Evolutionary conservation across 176 grass and related monocot species (phyloP), one percentile per base, ranked within the genome.

Genomic region (Juncus inflexus): DNA sequence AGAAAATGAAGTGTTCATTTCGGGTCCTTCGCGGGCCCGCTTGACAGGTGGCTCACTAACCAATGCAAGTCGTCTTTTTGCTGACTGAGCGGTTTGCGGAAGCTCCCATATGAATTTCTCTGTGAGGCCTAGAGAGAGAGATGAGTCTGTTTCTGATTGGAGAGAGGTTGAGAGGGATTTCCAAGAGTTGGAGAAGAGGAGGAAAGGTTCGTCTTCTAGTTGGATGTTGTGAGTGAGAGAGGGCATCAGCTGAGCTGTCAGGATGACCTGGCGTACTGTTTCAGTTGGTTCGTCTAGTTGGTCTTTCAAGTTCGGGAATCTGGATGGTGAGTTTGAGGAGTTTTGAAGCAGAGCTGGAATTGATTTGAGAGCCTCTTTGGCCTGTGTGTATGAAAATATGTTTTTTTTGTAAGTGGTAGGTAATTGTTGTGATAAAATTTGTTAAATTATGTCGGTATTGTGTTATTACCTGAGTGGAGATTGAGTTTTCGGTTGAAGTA

Each of bases 101-200:
- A 90, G 83, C 50, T 97, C 92, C 92, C 92, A 97, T 37, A 89
- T 63, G 56, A 91, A 74, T 52, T 77, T 91, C 49, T 89, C 90
- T 19, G 76, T 67, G 52, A 71, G 28, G 57, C 53, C 67, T 71
- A 58, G 41, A 70, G 50, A 70, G 40, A 59, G 6, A 81, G 71
- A 81, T 81, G 74, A 84, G 66, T 73, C 76, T 1, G 64, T 42
- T 77, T 59, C 63, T 60, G 57, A 53, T 61, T 81, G 74, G 50
- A 81, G 84, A 57, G 70, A 72, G 73, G 79, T 83, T 76, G 61
- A 64, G 73, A 91, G 81, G 42, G 63, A 68, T 62, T 85, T 97
- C 92, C 92, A 97, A 47, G 69, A 55, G 76, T 89, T 83, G n/a
- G 82, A 77, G 75, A 87, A 87, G 35, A 80, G 78, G 52, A 91